Base-by-base conservation (phyloP, 108 stramenopile species). In the Parietichytrium sp. region DNA sequence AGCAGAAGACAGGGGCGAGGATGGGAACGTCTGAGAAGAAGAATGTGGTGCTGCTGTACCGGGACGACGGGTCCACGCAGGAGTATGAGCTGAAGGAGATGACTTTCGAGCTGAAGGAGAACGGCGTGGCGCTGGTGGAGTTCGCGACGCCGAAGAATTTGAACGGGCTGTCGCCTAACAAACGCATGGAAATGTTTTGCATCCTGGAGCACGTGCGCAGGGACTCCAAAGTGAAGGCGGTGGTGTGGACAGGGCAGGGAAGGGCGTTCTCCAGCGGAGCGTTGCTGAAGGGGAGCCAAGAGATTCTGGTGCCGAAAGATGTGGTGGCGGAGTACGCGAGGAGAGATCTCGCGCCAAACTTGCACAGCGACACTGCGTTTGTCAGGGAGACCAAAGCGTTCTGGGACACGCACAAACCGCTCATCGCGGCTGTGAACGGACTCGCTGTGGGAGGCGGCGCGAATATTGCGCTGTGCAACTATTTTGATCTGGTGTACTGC, bases 401-500 rank as follows among this genome's bases (percentile, higher is more conserved):
- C 45, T 72, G 16, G 38, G 20, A 72, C 2, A 45, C 45, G 10
- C 61, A 33, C 33, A 72, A 72, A 42, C 61, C 61, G 16, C 36
- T 72, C 42, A 72, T 72, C 20, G 61, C 38, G 23, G 61, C 61
- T 23, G 45, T 72, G 13, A 72, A 72, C 20, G 61, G 61, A 33
- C 36, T 72, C 38, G 61, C 61, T 38, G 61, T 72, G 33, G 61
- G 61, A n/a, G 61, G 61, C 10, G 61, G 61, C 61, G 61, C 61
- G 6, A 72, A 72, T 2, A 72, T 72, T 72, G 61, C 61, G 10
- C 61, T 72, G 20, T n/a, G n/a, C n/a, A 45, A 45, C 33, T 72
- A 72, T 38, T 72, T 72, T 27, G 61, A 72, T 25, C 23, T 16
- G 10, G 61, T 72, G 16, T 45, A 45, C 2, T 33, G 38, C n/a